Evolutionary conservation across 805 yeast genomes (phyloP), one percentile per base, ranked within the genome.

Genomic region (Pichia paraexigua): DNA sequence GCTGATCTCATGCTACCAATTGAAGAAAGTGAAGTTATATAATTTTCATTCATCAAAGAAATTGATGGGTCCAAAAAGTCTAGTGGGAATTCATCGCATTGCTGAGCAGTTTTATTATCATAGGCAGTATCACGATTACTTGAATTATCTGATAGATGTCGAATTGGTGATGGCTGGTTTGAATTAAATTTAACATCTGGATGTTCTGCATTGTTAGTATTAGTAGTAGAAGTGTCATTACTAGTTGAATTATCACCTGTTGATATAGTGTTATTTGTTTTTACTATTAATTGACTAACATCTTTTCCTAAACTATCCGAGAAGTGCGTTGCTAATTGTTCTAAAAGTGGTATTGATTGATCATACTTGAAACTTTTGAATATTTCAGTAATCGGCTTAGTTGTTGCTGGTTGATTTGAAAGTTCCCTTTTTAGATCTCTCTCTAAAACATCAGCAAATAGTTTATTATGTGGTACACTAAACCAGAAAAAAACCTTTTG

Each of bases 401-500:
- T 87, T 0, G 97, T 84, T 2, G 94, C 77, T 8, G 70, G 70
- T 56, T 82, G 88, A 46, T 73, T 71, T 18, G 73, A 59, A 49
- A 71, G 64, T 63, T 91, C 97, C 58, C 86, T 82, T 68, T 88
- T 90, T 63, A 91, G 69, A 65, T 94, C 98, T 60, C 98, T 75
- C 65, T 91, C 97, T 44, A 94, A 70, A 0, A 97, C 97, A 67
- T 94, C 98, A 2, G 89, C 82, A 77, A 94, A 91, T 43, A 92
- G 72, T 63, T 85, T 82, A 63, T 91, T 96, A 67, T 92, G 98
- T 24, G 94, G 94, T 11, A 94, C 97, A 63, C 91, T 85, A 66
- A 87, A 90, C 98, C 98, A 94, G 67, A 85, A 89, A 65, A 92
- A 92, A 43, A 92, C 97, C 63, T 94, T 92, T 65, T 92, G 99